Evolutionary conservation across 2,329 filamentous ascomycete species (phyloP).

Genomic region (Talaromyces albobiverticillius): DNA sequence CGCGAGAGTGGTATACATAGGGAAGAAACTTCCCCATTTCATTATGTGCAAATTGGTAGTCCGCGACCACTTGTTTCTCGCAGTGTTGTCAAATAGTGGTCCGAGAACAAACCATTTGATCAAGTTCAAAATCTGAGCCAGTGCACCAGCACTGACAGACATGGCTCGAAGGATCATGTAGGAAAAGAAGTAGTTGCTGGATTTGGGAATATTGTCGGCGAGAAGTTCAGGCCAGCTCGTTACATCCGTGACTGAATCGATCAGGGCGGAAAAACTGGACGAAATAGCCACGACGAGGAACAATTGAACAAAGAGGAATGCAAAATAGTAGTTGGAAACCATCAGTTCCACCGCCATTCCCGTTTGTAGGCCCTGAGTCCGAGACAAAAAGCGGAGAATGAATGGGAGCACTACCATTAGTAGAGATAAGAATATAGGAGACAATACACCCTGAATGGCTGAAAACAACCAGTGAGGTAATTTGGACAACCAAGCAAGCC

Average conservation of each 20-base stretch:
- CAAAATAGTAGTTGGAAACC: conserved; percentile 92
- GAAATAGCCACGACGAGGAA: conserved; percentile 91
- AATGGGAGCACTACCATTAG: conserved; percentile 79
- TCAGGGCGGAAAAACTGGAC: conserved; percentile 65
- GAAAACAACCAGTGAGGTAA: conserved; percentile 62
- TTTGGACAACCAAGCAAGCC: conserved; percentile 67
- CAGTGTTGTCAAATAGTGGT: conserved; percentile 78
- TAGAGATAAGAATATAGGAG: conserved; percentile 71
- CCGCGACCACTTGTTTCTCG: conserved; percentile 76
- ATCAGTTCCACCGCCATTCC: conserved; percentile 73
- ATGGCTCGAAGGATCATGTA: conserved; percentile 96
- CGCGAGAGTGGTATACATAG: conserved; percentile 93
- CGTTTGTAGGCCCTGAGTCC: conserved; percentile 76
- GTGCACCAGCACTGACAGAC: conserved; percentile 82
- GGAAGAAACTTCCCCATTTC: conserved; percentile 91
- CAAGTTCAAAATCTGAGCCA: conserved; percentile 79
- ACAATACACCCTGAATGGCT: conserved; percentile 80
- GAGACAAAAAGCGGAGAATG: conserved; percentile 70
- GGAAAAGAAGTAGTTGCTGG: conserved; percentile 96
- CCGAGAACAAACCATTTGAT: conserved; percentile 78
- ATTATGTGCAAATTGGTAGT: conserved; percentile 76
- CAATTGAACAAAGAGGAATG: conserved; percentile 89
- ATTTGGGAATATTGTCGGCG: conserved; percentile 75
- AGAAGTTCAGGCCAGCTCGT: conserved; percentile 70
- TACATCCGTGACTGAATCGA: conserved; percentile 63